A percentile compares a stretch with the other conserved stretches of the same genome.
Evolutionary conservation across 352 stramenopile genomes (phyloP).

Genomic region (Phytophthora crassamura): DNA sequence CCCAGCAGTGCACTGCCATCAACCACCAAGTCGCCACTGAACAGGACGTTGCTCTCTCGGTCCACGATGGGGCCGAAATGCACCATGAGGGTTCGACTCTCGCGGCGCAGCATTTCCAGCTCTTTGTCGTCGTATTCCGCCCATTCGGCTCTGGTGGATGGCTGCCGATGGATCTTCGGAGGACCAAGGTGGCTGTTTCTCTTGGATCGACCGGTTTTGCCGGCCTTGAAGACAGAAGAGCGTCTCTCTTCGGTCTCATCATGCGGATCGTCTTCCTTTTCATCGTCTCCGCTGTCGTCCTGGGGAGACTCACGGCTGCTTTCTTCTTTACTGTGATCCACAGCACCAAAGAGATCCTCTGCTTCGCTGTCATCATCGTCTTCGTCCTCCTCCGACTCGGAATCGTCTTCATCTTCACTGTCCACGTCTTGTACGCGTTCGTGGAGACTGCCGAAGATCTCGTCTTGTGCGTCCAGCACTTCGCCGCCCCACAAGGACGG

Average conservation of each 20-base stretch:
- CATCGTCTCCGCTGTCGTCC: neutral
- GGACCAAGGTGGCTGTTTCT: constrained; percentile 15
- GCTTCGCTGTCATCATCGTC: constrained; percentile 46
- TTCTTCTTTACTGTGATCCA: constrained; percentile 4
- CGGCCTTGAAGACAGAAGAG: constrained; percentile 18
- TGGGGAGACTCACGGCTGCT: constrained; percentile 4
- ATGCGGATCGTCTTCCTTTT: constrained; percentile 17
- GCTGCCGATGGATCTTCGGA: constrained; percentile 21
- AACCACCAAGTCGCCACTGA: constrained; percentile 59
- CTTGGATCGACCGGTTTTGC: constrained; percentile 20
- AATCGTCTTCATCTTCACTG: constrained; percentile 60
- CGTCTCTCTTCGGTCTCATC: constrained; percentile 6
- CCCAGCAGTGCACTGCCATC: constrained; percentile 69
- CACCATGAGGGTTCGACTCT: constrained; percentile 65
- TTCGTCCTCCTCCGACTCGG: constrained; percentile 55
- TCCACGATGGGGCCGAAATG: constrained; percentile 78
- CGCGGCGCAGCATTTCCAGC: constrained; percentile 64
- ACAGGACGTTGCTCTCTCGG: constrained; percentile 65
- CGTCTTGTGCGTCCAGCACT: constrained; percentile 66
- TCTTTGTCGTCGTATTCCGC: constrained; percentile 73
- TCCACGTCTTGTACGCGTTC: constrained; percentile 46
- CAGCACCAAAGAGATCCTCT: constrained; percentile 41
- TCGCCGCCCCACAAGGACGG: constrained; percentile 77
- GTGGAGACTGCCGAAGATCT: constrained; percentile 56
- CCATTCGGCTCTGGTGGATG: constrained; percentile 64